Percentiles rank a stretch among this genome's conserved stretches.
Conservation (phyloP, 352 stramenopile species). For the Lagenidium giganteum region DNA sequence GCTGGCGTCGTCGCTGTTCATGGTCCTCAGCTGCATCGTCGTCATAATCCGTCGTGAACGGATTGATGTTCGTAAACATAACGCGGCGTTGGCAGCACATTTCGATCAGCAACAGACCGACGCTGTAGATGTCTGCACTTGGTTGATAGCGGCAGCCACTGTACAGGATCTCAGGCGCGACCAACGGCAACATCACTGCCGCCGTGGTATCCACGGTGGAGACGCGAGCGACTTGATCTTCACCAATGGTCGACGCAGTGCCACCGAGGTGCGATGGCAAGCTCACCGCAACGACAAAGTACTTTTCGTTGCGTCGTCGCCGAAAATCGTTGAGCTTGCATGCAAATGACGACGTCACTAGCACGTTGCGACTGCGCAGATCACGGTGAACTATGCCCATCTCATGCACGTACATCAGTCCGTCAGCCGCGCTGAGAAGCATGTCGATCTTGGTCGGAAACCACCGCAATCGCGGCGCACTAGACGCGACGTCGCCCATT, state of each 20-base stretch:
- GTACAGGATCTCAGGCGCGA: conserved; percentile 39
- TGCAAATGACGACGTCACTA: conserved; percentile 42
- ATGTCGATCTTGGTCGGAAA: conserved; percentile 46
- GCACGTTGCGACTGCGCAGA: conserved; percentile 62
- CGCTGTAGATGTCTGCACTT: conserved; percentile 47
- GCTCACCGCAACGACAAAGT: conserved; percentile 11
- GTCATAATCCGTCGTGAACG: background rate
- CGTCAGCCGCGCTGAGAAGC: conserved; percentile 48
- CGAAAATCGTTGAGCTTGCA: conserved; percentile 63
- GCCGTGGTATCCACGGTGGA: no score
- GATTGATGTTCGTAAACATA: conserved; percentile 22
- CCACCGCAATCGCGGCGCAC: conserved; percentile 8
- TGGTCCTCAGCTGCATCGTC: no score
- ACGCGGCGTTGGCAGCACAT: conserved; percentile 50
- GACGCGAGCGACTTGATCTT: conserved; percentile 9
- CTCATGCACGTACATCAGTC: conserved; percentile 47
- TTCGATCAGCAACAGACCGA: conserved; percentile 49
- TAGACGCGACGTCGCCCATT: background rate
- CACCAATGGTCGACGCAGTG: conserved; percentile 7
- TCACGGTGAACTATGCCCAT: conserved; percentile 49
- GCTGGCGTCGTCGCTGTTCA: no score
- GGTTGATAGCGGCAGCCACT: conserved; percentile 25
- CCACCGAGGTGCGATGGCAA: conserved; percentile 12
- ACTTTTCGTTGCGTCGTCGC: conserved; percentile 26
- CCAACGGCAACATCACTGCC: conserved; percentile 32